Evolutionary conservation across 2,329 filamentous ascomycete genomes (phyloP).

Genomic region (Teratosphaeria zuluensis): DNA sequence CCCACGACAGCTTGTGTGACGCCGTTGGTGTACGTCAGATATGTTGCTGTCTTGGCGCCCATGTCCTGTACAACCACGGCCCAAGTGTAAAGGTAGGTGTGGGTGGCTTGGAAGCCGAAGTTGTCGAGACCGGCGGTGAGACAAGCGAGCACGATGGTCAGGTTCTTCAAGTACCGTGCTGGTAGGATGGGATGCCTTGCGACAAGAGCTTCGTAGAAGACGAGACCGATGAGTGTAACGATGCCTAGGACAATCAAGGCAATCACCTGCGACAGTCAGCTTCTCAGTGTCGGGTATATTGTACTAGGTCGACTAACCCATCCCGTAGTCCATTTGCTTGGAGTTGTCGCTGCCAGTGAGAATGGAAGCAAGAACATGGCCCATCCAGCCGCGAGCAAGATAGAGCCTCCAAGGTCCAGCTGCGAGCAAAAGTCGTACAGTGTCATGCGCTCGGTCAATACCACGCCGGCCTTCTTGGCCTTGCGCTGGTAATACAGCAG

Average conservation of each 20-base stretch:
- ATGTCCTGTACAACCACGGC: conserved; percentile 35
- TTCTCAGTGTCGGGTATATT: background rate
- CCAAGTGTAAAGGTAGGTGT: conserved; percentile 43
- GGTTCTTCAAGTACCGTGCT: conserved; percentile 35
- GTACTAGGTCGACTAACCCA: conserved; percentile 27
- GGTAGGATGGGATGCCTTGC: conserved; percentile 40
- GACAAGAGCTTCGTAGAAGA: conserved; percentile 39
- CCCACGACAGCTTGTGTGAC: conserved; percentile 28
- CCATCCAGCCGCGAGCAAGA: conserved; percentile 41
- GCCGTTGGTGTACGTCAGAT: conserved; percentile 26
- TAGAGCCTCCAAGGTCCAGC: conserved; percentile 29
- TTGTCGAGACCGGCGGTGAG: conserved; percentile 34
- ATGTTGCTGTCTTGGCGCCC: conserved; percentile 33
- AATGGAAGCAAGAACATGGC: conserved; percentile 40
- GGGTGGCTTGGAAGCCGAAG: conserved; percentile 36
- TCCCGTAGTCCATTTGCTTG: conserved; percentile 35
- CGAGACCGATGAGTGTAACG: conserved; percentile 33
- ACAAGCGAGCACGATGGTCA: conserved; percentile 34
- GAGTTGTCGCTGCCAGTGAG: conserved; percentile 34
- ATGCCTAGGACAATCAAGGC: conserved; percentile 36
- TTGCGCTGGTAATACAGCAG: conserved; percentile 30
- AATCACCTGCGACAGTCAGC: conserved; percentile 9
- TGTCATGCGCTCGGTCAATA: conserved; percentile 16
- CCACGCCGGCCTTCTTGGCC: conserved; percentile 21
- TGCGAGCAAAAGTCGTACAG: conserved; percentile 25